Conservation (phyloP, 805 yeast genomes). For the Lipomyces yamanashiensis region DNA sequence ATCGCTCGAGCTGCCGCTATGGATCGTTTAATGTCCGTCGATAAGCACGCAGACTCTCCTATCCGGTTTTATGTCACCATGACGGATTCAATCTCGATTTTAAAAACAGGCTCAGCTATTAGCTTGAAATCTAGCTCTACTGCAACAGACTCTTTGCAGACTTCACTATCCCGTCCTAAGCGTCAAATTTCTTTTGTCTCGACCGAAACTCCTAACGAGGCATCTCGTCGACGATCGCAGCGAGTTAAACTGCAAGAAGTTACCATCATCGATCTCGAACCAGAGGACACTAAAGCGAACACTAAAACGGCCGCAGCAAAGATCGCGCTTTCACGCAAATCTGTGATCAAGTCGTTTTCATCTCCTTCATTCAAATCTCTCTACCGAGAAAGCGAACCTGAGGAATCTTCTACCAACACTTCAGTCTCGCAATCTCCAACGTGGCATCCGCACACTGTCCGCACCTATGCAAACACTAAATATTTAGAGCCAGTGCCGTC, state of each 20-base stretch:
- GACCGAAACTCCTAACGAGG: background rate
- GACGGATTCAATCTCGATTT: background rate
- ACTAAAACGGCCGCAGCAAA: too few relatives aligned
- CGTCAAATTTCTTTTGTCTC: background rate
- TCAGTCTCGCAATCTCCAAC: background rate
- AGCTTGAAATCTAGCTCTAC: background rate
- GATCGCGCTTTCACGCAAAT: too few relatives aligned
- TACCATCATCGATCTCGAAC: too few relatives aligned
- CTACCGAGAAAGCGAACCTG: background rate
- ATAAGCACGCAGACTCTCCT: background rate
- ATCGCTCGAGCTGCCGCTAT: slow-evolving; percentile 33
- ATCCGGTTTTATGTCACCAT: slow-evolving; percentile 1
- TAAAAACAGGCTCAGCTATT: background rate
- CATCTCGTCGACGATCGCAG: too few relatives aligned
- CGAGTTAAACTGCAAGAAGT: too few relatives aligned
- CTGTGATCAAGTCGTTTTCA: too few relatives aligned
- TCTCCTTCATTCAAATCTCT: too few relatives aligned
- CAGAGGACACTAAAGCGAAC: too few relatives aligned
- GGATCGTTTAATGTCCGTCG: slow-evolving; percentile 20
- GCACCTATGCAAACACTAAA: background rate
- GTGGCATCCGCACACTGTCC: background rate
- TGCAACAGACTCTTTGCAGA: background rate
- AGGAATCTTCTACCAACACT: background rate
- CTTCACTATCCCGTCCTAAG: background rate
- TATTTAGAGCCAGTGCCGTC: background rate